Percentiles rank a stretch among this genome's conserved stretches.
These are phyloP conservation scores for Linnemannia hyalina DNA, from an alignment of 192 early-diverging fungal species.

Conservation along the genomic window DNA sequence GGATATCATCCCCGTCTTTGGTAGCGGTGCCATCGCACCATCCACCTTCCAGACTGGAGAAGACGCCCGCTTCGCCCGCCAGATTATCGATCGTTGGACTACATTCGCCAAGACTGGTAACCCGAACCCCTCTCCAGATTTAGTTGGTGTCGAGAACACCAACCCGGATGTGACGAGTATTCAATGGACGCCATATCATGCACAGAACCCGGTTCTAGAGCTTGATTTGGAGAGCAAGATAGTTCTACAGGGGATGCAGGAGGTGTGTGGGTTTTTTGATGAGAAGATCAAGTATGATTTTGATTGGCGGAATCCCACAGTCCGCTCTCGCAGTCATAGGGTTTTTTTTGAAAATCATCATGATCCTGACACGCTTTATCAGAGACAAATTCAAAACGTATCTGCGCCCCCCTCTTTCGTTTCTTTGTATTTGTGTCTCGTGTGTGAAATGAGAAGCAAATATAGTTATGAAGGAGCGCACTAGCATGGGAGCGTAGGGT, in stretches of 20 bases:
- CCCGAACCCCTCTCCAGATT: conserved; percentile 26
- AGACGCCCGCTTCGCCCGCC: conserved; percentile 45
- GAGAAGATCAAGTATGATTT: background rate
- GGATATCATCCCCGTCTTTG: conserved; percentile 32
- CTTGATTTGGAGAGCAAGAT: conserved; percentile 16
- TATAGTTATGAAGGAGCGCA: background rate
- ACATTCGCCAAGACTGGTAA: conserved; percentile 52
- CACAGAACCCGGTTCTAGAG: conserved; percentile 14
- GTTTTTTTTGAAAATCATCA: background rate
- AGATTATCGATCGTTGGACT: conserved; percentile 31
- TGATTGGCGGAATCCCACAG: background rate
- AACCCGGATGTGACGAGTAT: conserved; percentile 19
- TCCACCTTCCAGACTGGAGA: conserved; percentile 10
- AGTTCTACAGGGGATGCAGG: background rate
- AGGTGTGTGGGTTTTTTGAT: conserved; percentile 8
- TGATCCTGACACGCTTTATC: background rate
- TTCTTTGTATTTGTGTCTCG: too few relatives aligned
- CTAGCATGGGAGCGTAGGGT: too few relatives aligned
- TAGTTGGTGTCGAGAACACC: background rate
- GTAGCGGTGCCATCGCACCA: background rate
- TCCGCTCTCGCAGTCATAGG: background rate
- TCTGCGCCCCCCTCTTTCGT: background rate
- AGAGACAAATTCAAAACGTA: background rate
- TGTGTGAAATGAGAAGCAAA: too few relatives aligned
- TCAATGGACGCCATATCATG: conserved; percentile 12